Conservation (phyloP, 768 basidiomycete genomes). For the Tricholoma furcatifolium region DNA sequence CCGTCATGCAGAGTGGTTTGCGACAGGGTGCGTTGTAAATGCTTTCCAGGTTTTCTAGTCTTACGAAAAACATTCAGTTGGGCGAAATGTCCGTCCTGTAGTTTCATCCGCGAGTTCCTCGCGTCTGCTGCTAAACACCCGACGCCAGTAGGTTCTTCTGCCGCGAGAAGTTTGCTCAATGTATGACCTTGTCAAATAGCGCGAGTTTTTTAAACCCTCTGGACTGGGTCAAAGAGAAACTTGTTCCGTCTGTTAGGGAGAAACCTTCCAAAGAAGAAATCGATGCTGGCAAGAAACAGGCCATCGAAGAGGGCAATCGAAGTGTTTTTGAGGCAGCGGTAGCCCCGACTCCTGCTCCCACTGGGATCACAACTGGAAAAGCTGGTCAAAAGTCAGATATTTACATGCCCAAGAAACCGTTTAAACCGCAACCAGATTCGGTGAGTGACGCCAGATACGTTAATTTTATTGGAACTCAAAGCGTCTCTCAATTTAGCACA, state of each 20-base stretch:
- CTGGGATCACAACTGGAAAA: background rate
- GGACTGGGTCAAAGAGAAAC: constrained; percentile 61
- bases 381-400: background rate
- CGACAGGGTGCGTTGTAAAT: constrained; percentile 21
- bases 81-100: constrained; percentile 3
- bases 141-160: constrained; percentile 41
- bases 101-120: constrained; percentile 16
- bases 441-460: constrained; percentile 17
- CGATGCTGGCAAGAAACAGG: constrained; percentile 42
- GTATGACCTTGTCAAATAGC: constrained; percentile 21
- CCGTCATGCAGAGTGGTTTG: constrained; percentile 20
- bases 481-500: constrained; percentile 56
- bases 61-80: constrained; percentile 9
- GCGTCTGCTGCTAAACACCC: constrained; percentile 33
- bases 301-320: constrained; percentile 41
- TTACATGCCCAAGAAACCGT: constrained; percentile 14
- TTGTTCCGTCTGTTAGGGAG: constrained; percentile 48
- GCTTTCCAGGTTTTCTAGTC: constrained; percentile 12
- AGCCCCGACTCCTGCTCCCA: constrained; percentile 11
- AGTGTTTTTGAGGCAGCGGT: constrained; percentile 49
- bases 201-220: constrained; percentile 57
- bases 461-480: background rate
- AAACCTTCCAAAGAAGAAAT: constrained; percentile 44
- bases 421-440: constrained; percentile 26
- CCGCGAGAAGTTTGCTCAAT: constrained; percentile 3